These are phyloP conservation scores for Lentinula lateritia DNA, from an alignment of 768 basidiomycete species.

Conservation along the genomic window DNA sequence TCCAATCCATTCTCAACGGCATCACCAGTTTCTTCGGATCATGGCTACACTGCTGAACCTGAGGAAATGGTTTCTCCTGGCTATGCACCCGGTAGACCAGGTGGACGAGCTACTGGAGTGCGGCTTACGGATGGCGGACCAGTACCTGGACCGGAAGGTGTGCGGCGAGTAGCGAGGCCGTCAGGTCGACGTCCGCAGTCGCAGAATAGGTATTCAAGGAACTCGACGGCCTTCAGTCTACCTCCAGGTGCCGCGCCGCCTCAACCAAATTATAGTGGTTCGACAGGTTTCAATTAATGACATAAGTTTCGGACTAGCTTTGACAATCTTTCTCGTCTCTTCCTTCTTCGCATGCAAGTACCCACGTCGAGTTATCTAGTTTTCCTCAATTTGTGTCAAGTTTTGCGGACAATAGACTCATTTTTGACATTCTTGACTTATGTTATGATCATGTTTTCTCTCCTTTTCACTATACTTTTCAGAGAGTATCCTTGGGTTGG, in stretches of 20 bases:
- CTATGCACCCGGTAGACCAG: constrained; percentile 28
- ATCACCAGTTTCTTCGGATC: constrained; percentile 34
- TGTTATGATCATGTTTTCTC: background rate
- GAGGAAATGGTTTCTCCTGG: constrained; percentile 23
- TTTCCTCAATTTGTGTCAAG: background rate
- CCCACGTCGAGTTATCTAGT: background rate
- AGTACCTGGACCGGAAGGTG: constrained; percentile 72
- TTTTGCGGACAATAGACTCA: background rate
- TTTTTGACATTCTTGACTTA: background rate
- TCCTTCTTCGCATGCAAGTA: background rate
- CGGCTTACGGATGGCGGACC: constrained; percentile 81
- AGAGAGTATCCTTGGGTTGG: background rate
- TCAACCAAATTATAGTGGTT: constrained; percentile 23
- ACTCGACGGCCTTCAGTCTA: constrained; percentile 43
- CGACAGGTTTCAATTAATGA: constrained; percentile 6
- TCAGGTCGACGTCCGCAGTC: constrained; percentile 53
- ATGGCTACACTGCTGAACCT: constrained; percentile 31
- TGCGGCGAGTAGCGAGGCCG: constrained; percentile 71
- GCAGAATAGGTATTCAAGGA: constrained; percentile 70
- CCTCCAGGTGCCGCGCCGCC: constrained; percentile 78
- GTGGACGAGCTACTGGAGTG: constrained; percentile 49
- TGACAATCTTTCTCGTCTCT: background rate
- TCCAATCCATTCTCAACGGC: constrained; percentile 50
- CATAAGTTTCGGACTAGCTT: background rate
- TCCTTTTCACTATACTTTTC: background rate